These are phyloP conservation scores for Xylaria grammica DNA, from an alignment of 495 filamentous ascomycete species.

Conservation along the genomic window DNA sequence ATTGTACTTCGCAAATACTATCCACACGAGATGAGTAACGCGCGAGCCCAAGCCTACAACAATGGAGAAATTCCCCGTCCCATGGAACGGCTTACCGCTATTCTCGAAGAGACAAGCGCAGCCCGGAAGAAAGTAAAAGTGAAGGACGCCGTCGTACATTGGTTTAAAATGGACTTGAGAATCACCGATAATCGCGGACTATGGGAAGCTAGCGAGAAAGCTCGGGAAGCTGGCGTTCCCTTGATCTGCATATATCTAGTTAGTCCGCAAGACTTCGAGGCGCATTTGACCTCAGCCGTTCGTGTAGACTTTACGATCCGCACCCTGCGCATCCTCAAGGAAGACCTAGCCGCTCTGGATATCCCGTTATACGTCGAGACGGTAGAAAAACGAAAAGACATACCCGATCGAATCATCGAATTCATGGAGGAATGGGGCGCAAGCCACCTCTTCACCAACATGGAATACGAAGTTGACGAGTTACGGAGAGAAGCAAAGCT, in stretches of 20 bases:
- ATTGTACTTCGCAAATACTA: constrained; percentile 83
- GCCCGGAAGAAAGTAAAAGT: constrained; percentile 51
- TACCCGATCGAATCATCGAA: constrained; percentile 69
- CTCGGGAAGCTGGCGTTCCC: constrained; percentile 66
- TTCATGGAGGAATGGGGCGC: constrained; percentile 76
- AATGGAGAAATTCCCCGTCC: constrained; percentile 69
- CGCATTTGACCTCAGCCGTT: constrained; percentile 73
- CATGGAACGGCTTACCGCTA: constrained; percentile 63
- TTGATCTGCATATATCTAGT: constrained; percentile 78
- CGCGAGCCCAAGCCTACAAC: constrained; percentile 73
- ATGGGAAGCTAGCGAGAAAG: constrained; percentile 68
- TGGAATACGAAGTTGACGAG: constrained; percentile 83
- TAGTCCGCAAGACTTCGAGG: constrained; percentile 86
- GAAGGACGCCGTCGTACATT: constrained; percentile 77
- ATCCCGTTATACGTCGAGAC: constrained; percentile 83
- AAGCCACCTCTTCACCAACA: constrained; percentile 71
- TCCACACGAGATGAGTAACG: constrained; percentile 81
- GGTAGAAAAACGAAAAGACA: constrained; percentile 65
- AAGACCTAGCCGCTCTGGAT: constrained; percentile 69
- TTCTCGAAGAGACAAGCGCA: constrained; percentile 57
- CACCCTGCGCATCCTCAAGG: constrained; percentile 66
- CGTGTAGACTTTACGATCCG: constrained; percentile 82
- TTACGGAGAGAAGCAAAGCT: constrained; percentile 73
- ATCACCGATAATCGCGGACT: constrained; percentile 76
- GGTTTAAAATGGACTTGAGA: constrained; percentile 88